A percentile compares a stretch with the other conserved stretches of the same genome.
phyloP scores from a whole-genome alignment of 164 flowering plant genomes.

The Chloranthus sessilifolius region DNA sequence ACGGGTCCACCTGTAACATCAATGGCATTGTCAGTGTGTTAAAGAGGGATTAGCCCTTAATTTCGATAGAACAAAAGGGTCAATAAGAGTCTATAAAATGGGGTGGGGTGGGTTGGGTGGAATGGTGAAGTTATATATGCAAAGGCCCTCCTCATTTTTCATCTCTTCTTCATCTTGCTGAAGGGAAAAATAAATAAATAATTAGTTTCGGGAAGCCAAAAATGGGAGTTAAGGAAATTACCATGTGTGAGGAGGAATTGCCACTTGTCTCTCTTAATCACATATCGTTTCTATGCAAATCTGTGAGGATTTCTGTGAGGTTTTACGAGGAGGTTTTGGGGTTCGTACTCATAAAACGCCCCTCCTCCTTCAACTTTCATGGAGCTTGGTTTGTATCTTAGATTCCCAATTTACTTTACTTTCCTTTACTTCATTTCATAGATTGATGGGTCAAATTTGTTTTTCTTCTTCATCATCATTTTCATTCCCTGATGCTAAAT shows the following conservation, averaged over 20 bases:
- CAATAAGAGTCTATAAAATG: no score
- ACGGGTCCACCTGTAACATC: no score
- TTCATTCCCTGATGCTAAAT: no score
- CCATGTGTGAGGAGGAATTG: slow-evolving; percentile 20
- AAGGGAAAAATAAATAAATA: no score
- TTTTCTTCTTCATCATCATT: background rate
- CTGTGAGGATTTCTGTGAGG: slow-evolving; percentile 28
- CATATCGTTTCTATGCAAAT: slow-evolving; percentile 46
- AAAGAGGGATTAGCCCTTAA: no score
- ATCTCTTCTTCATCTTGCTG: no score
- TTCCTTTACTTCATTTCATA: no score
- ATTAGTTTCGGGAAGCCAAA: background rate
- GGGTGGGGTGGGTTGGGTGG: no score
- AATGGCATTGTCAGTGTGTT: no score
- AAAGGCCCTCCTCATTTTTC: no score
- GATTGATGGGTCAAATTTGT: background rate
- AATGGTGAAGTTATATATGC: no score
- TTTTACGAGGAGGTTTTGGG: slow-evolving; percentile 63
- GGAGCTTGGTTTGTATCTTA: slow-evolving; percentile 58
- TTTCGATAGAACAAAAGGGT: no score
- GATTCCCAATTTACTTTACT: background rate
- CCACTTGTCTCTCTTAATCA: slow-evolving; percentile 62
- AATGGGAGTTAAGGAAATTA: slow-evolving; percentile 33
- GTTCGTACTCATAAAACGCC: slow-evolving; percentile 61
- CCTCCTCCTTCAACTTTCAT: slow-evolving; percentile 57